phyloP scores from a whole-genome alignment of 192 early-diverging fungal species.

The Entrophospora sp. region DNA sequence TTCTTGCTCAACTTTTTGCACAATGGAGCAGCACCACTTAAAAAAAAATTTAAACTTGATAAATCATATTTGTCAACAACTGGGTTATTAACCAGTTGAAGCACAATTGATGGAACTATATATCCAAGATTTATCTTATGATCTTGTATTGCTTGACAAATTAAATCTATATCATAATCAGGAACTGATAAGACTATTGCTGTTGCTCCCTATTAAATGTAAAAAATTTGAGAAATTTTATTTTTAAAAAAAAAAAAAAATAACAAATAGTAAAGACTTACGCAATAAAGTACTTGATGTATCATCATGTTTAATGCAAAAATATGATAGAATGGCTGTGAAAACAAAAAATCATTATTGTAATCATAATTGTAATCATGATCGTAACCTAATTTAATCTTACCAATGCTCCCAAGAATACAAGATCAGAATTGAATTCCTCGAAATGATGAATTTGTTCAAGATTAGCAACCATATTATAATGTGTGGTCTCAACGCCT shows the following conservation, averaged over 20 bases:
- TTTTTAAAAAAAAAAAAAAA: too few species aligned
- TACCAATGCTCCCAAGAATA: too few species aligned
- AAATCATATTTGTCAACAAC: slow-evolving; percentile 56
- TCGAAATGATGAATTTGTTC: slow-evolving; percentile 42
- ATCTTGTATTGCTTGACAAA: slow-evolving; percentile 44
- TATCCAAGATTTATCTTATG: slow-evolving; percentile 35
- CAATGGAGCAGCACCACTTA: slow-evolving; percentile 64
- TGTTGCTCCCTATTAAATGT: slow-evolving; percentile 30
- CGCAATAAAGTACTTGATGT: neutral
- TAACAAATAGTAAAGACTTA: too few species aligned
- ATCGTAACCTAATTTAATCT: too few species aligned
- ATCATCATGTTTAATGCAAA: neutral
- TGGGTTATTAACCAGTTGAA: slow-evolving; percentile 56
- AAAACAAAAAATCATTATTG: too few species aligned
- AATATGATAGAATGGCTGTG: neutral
- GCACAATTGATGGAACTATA: slow-evolving; percentile 60
- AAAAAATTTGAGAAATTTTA: neutral
- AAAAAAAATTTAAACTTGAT: slow-evolving; percentile 35
- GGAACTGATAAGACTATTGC: slow-evolving; percentile 51
- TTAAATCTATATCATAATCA: slow-evolving; percentile 50
- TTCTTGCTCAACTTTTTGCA: slow-evolving; percentile 24
- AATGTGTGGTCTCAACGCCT: too few species aligned
- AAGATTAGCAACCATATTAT: too few species aligned
- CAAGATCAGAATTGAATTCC: too few species aligned
- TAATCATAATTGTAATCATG: too few species aligned